A percentile compares a stretch with the other conserved stretches of the same genome.
phyloP scores from a whole-genome alignment of 495 filamentous ascomycete species.

The Talaromyces trachyspermus region DNA sequence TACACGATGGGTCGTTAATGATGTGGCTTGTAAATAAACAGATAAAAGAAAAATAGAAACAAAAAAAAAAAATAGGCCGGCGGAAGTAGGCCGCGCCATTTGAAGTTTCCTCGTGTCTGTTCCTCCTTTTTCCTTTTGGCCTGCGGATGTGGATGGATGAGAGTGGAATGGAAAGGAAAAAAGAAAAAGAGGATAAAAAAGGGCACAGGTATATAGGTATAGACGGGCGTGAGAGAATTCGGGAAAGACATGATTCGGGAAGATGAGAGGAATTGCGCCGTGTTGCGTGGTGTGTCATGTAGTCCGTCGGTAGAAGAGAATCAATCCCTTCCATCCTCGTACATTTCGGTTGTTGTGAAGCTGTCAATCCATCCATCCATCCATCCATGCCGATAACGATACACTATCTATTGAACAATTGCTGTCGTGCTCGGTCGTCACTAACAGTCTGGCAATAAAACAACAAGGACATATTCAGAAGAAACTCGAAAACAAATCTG shows the following conservation, averaged over 20 bases:
- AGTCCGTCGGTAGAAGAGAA: too few relatives aligned
- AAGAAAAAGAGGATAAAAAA: background rate
- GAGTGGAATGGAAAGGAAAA: background rate
- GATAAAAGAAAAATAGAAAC: background rate
- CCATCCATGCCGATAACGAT: background rate
- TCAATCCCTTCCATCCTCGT: too few relatives aligned
- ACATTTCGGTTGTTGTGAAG: background rate
- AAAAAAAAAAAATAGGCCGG: background rate
- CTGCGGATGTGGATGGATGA: background rate
- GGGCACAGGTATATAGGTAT: too few relatives aligned
- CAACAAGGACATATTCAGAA: too few relatives aligned
- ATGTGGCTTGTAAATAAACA: background rate
- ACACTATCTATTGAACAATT: conserved; percentile 4
- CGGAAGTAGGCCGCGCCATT: conserved; percentile 9
- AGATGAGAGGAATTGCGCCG: too few relatives aligned
- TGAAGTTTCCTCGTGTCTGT: background rate
- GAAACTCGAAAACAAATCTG: background rate
- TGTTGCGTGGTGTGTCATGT: too few relatives aligned
- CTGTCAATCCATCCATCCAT: background rate
- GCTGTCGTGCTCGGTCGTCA: background rate
- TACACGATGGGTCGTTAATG: too few relatives aligned
- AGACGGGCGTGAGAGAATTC: too few relatives aligned
- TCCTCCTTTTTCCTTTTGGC: background rate
- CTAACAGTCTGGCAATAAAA: background rate
- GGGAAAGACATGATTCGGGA: too few relatives aligned